A percentile compares a stretch with the other conserved stretches of the same genome.
Conservation (phyloP, 2,329 filamentous ascomycete genomes). For the Aspergillus sergii region DNA sequence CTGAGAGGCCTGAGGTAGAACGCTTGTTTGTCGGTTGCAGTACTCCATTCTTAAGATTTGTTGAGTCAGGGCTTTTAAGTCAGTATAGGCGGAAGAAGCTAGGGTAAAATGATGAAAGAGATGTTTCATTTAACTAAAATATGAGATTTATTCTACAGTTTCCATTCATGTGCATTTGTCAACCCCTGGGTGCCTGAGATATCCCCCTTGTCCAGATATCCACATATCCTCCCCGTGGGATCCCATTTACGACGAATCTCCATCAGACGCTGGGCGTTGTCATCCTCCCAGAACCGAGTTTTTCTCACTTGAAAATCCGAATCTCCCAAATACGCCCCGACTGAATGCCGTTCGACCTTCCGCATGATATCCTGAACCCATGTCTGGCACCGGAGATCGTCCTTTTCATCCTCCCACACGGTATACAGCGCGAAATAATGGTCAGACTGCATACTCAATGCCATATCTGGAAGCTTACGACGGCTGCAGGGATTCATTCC, state of each 20-base stretch:
- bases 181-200: neutral
- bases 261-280: slow-evolving; percentile 47
- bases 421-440: slow-evolving; percentile 60
- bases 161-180: neutral
- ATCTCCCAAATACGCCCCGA: slow-evolving; percentile 59
- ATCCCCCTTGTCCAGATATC: slow-evolving; percentile 35
- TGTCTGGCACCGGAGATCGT: slow-evolving; percentile 47
- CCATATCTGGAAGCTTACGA: slow-evolving; percentile 52
- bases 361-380: slow-evolving; percentile 52
- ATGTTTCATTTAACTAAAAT: neutral
- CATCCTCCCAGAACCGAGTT: slow-evolving; percentile 53
- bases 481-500: slow-evolving; percentile 54
- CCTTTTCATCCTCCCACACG: slow-evolving; percentile 51
- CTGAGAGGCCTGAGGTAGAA: neutral
- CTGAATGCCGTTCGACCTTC: slow-evolving; percentile 43
- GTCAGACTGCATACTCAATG: slow-evolving; percentile 57
- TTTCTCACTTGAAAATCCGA: slow-evolving; percentile 54
- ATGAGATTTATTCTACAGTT: neutral
- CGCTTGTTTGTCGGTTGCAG: neutral
- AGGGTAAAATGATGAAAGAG: neutral
- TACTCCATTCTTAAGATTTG: neutral
- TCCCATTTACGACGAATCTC: slow-evolving; percentile 36
- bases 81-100: neutral
- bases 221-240: slow-evolving; percentile 33
- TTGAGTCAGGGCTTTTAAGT: neutral